Percentiles rank a stretch among this genome's conserved stretches.
Conservation (phyloP, 768 basidiomycete species). For the Coprinellus micaceus region DNA sequence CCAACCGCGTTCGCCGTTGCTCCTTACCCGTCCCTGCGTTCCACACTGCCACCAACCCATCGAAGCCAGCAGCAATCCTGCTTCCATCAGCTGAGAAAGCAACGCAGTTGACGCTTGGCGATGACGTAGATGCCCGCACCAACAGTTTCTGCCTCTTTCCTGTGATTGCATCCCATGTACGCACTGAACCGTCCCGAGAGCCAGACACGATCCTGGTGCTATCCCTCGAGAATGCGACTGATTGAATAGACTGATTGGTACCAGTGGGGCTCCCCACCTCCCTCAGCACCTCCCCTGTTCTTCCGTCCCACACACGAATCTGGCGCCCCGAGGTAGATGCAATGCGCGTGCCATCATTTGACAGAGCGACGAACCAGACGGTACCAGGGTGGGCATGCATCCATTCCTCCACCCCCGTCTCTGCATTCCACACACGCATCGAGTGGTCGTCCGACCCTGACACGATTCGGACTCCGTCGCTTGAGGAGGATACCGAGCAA, state of each 20-base stretch:
- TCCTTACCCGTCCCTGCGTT: too few relatives aligned
- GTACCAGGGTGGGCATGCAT: constrained; percentile 8
- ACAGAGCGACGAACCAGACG: constrained; percentile 17
- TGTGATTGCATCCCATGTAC: too few relatives aligned
- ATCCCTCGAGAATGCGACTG: constrained; percentile 17
- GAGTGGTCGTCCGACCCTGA: background rate
- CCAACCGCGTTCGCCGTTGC: too few relatives aligned
- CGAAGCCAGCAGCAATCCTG: too few relatives aligned
- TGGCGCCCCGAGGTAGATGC: constrained; percentile 1
- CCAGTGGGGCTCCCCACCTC: too few relatives aligned
- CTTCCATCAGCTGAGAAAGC: too few relatives aligned
- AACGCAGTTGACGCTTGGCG: too few relatives aligned
- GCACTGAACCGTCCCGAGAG: background rate
- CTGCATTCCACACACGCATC: constrained; percentile 2
- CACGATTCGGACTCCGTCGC: background rate
- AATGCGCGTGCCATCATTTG: constrained; percentile 14
- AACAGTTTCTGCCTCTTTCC: too few relatives aligned
- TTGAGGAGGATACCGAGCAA: background rate
- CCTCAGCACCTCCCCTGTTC: too few relatives aligned
- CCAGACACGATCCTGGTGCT: background rate
- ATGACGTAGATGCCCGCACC: too few relatives aligned
- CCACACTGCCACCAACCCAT: too few relatives aligned
- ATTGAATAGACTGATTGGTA: constrained; percentile 13
- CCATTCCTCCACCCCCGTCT: background rate
- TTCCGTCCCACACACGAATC: too few relatives aligned